Base-by-base conservation (phyloP, 1,284 basidiomycete species). In the Naganishia albida region DNA sequence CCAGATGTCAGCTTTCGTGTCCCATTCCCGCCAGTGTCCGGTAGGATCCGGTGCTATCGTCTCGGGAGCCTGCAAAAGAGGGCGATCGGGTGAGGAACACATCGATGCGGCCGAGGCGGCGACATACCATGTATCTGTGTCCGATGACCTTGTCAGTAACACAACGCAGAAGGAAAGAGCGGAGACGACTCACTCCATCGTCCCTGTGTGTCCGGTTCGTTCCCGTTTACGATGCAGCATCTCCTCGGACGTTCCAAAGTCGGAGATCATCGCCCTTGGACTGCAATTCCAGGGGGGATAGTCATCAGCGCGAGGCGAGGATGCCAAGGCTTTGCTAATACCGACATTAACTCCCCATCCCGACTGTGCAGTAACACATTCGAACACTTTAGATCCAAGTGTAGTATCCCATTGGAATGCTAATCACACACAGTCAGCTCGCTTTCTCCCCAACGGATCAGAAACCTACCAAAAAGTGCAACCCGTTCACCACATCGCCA, bases 281-380 rank as follows among this genome's bases (percentile, higher is more conserved):
- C 80, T 81, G 46, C 16, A 44, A 64, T 15, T n/a, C n/a, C n/a
- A n/a, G n/a, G 20, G 42, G 18, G 13, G 15, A n/a, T n/a, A 25
- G 62, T 44, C 38, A 49, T 59, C 28, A 59, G 56, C 3, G 3
- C n/a, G 7, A 1, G 10, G 4, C 18, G 39, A 42, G 28, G 18
- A 46, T 44, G 18, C 7, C 12, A 16, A 10, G 25, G 15, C 12
- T 38, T 0, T 12, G 39, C 2, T 3, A 7, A 26, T 10, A 64
- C 75, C 60, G 48, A 78, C 77, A 92, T 88, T 34, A 94, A 81
- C 55, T 83, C 82, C n/a, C 88, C 89, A 66, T 93, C 90, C 71
- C 95, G 92, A 87, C 90, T 93, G 13, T 93, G 93, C 49, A 97
- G 78, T 6, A 97, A 80, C 2, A 96, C 90, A 72, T 97, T 97